Evolutionary conservation across 306 rosid species (phyloP), one percentile per base, ranked within the genome.

Genomic region (Quercus aquifolioides): DNA sequence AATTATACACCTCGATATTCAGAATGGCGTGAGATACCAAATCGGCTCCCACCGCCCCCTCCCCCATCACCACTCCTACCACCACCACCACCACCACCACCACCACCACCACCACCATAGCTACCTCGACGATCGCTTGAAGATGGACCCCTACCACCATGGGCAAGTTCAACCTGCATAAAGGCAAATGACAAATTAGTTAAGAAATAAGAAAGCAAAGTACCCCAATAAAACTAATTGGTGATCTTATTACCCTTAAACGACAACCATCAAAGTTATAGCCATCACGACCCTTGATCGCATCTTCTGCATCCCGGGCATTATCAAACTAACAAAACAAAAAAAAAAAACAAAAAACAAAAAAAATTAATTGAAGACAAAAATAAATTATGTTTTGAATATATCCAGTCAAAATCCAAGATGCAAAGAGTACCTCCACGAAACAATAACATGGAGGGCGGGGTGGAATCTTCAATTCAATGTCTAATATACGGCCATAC

Each of bases 181-280:
- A 78, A 57, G 30, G 69, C 28, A 74, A 21, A 74, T 71, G 72
- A 84, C 74, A 79, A 21, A 59, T 64, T 46, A 21, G 35, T 5
- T 25, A 68, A 59, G 64, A 5, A 38, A 68, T 49, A 54, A 13
- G 23, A 14, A n/a, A 35, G 55, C 28, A 18, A 51, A 6, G 55
- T 49, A 71, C 55, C 28, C 58, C 64, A 6, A 52, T 20, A 41
- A 51, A 71, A 20, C n/a, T 64, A 74, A 56, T 8, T 35, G 4
- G 17, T n/a, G 35, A 14, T 35, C 49, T 69, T 71, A 62, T 75
- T 87, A 96, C 99, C 90, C 99, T 93, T 74, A 96, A 84, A 17
- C 99, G 96, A 82, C 99, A 96, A 21, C 98, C 97, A 81, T 96
- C 99, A 81, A 96, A 93, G 85, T 96, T 88, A 87, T 96, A 96